A percentile compares a stretch with the other conserved stretches of the same genome.
These are phyloP conservation scores for Aquilaria malaccensis DNA, from an alignment of 345 rosid genomes.

Conservation along the genomic window DNA sequence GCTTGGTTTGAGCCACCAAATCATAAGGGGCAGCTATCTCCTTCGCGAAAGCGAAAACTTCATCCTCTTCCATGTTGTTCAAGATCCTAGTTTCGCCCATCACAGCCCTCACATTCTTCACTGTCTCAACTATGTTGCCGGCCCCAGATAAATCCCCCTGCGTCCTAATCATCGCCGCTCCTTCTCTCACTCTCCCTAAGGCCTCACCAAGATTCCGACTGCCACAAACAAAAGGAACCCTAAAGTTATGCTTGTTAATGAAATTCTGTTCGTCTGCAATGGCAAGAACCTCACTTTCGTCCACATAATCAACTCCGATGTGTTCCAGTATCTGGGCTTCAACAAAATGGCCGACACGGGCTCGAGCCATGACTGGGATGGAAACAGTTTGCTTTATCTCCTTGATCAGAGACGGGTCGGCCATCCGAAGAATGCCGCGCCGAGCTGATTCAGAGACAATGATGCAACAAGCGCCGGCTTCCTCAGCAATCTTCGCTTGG, in stretches of 20 bases:
- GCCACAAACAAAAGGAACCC: conserved; percentile 39
- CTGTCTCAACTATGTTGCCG: conserved; percentile 26
- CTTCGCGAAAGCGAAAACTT: conserved; percentile 46
- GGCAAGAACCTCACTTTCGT: conserved; percentile 52
- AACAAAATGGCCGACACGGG: conserved; percentile 58
- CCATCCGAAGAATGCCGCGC: conserved; percentile 41
- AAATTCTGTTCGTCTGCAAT: conserved; percentile 41
- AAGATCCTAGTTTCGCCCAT: conserved; percentile 35
- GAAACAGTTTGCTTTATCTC: conserved; percentile 44
- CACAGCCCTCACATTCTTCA: conserved; percentile 28
- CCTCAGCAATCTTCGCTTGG: conserved; percentile 61
- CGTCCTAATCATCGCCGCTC: conserved; percentile 34
- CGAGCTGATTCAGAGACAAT: conserved; percentile 36
- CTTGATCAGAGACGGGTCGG: conserved; percentile 44
- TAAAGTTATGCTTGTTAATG: conserved; percentile 41
- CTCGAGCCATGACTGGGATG: conserved; percentile 50
- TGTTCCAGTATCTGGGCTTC: conserved; percentile 68
- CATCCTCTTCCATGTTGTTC: conserved; percentile 49
- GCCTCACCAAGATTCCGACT: conserved; percentile 37
- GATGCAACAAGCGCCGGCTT: conserved; percentile 56
- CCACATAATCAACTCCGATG: conserved; percentile 43
- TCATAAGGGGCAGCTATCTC: conserved; percentile 49
- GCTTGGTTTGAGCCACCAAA: conserved; percentile 58
- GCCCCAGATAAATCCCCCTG: conserved; percentile 24
- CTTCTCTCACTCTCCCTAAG: conserved; percentile 33